Conservation (phyloP, 768 basidiomycete genomes). For the Punctularia strigosozonata region DNA sequence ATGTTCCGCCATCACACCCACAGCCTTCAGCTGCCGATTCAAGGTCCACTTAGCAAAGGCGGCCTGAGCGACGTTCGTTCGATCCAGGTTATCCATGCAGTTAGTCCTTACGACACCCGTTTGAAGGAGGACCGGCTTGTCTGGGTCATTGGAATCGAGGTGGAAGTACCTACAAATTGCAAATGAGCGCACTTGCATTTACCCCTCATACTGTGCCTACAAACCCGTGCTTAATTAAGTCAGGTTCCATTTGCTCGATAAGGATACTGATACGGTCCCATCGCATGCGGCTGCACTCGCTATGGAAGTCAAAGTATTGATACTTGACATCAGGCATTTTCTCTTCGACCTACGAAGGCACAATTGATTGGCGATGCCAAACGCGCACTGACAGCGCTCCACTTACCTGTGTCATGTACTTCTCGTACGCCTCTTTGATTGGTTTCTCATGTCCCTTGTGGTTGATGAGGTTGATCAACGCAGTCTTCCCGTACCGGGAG, state of each 20-base stretch:
- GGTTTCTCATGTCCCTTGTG: constrained; percentile 88
- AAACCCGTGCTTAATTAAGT: constrained; percentile 59
- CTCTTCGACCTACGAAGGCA: constrained; percentile 22
- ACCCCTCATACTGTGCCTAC: no score
- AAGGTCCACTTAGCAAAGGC: constrained; percentile 81
- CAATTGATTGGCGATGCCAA: background rate
- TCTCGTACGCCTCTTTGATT: constrained; percentile 92
- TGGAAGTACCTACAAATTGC: constrained; percentile 61
- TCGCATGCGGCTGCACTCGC: constrained; percentile 87
- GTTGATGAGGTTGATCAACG: constrained; percentile 85
- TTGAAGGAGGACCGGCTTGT: constrained; percentile 45
- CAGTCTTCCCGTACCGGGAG: constrained; percentile 63
- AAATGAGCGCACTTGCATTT: no score
- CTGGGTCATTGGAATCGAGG: constrained; percentile 33
- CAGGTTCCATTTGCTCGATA: constrained; percentile 63
- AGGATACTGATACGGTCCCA: constrained; percentile 88
- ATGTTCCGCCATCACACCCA: constrained; percentile 59
- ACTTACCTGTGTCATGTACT: constrained; percentile 48
- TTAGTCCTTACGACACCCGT: constrained; percentile 81
- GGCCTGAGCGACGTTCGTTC: constrained; percentile 95
- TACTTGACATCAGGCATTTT: constrained; percentile 66
- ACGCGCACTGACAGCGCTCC: constrained; percentile 9
- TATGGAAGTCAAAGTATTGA: constrained; percentile 95
- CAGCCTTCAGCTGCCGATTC: constrained; percentile 58
- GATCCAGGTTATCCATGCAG: constrained; percentile 95